Evolutionary conservation across 495 filamentous ascomycete species (phyloP).

Genomic region (Podospora pseudocomata): DNA sequence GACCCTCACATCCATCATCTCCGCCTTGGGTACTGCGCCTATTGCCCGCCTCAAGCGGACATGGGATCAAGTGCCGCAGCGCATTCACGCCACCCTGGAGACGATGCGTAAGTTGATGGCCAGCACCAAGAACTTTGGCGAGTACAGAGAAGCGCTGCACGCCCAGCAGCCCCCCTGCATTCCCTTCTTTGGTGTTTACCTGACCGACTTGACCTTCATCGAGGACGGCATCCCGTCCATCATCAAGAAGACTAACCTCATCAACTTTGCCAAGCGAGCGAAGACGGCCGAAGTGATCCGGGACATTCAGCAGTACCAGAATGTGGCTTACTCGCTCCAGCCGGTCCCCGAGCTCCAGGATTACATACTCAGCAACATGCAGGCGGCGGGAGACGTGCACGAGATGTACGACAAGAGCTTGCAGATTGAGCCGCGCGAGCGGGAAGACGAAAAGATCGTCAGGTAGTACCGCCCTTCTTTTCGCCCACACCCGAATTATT

Average conservation of each 20-base stretch:
- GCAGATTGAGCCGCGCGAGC: slow-evolving; percentile 86
- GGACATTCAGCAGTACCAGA: slow-evolving; percentile 98
- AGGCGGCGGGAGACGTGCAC: slow-evolving; percentile 85
- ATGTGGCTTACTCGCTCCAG: slow-evolving; percentile 85
- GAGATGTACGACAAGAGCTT: slow-evolving; percentile 98
- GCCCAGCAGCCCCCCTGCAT: slow-evolving; percentile 94
- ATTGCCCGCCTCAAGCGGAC: slow-evolving; percentile 91
- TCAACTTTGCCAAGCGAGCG: slow-evolving; percentile 96
- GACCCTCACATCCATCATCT: slow-evolving; percentile 97
- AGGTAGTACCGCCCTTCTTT: slow-evolving; percentile 40
- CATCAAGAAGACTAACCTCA: slow-evolving; percentile 89
- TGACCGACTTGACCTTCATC: slow-evolving; percentile 97
- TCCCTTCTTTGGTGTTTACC: slow-evolving; percentile 96
- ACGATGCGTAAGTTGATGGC: slow-evolving; percentile 93
- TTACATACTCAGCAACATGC: slow-evolving; percentile 93
- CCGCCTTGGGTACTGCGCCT: slow-evolving; percentile 86
- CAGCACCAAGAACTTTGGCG: slow-evolving; percentile 96
- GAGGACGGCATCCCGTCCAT: slow-evolving; percentile 96
- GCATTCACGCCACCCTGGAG: slow-evolving; percentile 74
- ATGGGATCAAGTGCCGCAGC: slow-evolving; percentile 88
- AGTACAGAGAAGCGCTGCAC: slow-evolving; percentile 91
- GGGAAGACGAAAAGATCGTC: slow-evolving; percentile 82
- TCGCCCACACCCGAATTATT: not conserved
- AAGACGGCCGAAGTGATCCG: slow-evolving; percentile 98
- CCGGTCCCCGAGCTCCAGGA: slow-evolving; percentile 90